Conservation (phyloP, 1,284 basidiomycete species). For the Coniophora puteana region DNA sequence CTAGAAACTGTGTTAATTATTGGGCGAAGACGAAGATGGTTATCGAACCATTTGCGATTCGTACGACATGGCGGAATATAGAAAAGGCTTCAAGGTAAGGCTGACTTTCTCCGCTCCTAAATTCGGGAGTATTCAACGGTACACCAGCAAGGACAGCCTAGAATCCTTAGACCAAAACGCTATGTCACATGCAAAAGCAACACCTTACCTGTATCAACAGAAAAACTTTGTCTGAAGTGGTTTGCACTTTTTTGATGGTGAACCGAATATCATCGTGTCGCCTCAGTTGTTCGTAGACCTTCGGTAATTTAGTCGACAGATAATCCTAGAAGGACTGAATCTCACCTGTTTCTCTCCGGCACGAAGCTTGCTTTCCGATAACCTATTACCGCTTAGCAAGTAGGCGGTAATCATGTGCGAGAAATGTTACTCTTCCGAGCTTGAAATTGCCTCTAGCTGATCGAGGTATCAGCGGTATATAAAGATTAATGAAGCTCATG, state of each 20-base stretch:
- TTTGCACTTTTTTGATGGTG: conserved; percentile 62
- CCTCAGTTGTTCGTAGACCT: conserved; percentile 64
- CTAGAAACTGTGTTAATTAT: conserved; percentile 36
- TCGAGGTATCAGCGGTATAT: conserved; percentile 6
- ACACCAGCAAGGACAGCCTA: conserved; percentile 76
- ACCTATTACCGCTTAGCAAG: too few species aligned
- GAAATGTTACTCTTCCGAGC: conserved; percentile 64
- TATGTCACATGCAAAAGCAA: conserved; percentile 1
- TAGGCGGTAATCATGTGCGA: not conserved
- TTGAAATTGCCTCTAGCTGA: conserved; percentile 63
- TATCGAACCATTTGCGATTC: conserved; percentile 60
- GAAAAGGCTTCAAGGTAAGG: conserved; percentile 62
- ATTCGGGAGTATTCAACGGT: conserved; percentile 61
- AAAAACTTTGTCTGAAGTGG: conserved; percentile 67
- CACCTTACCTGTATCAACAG: conserved; percentile 64
- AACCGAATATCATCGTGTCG: conserved; percentile 71
- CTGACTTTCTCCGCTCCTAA: conserved; percentile 66
- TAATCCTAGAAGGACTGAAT: not conserved
- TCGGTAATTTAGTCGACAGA: conserved; percentile 16
- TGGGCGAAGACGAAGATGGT: not conserved
- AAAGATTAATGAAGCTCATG: not conserved
- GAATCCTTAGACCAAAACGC: conserved; percentile 4
- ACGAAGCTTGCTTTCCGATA: conserved; percentile 63
- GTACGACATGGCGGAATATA: conserved; percentile 63
- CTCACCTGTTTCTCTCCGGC: conserved; percentile 66